phyloP scores from a whole-genome alignment of 441 rosid species.

The Jatropha podagrica region DNA sequence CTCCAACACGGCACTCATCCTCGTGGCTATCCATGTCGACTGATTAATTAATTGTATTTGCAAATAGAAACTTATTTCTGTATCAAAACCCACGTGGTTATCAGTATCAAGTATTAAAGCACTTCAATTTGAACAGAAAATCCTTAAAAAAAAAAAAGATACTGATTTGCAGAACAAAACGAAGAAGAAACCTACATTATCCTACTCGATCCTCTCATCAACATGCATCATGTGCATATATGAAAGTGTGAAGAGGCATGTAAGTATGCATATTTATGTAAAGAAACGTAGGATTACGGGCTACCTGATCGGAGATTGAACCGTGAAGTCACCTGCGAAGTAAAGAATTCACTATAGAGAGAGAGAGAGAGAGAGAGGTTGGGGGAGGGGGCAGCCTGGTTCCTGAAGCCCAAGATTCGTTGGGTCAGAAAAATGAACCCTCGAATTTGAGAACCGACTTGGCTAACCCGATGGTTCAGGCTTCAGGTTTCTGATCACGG shows the following conservation, averaged over 20 bases:
- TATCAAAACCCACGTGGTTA: not conserved
- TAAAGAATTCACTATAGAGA: not conserved
- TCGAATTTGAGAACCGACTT: not conserved
- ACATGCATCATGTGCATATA: too few species aligned
- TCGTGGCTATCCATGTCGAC: slow-evolving; percentile 65
- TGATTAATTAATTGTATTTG: not conserved
- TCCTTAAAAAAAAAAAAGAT: not conserved
- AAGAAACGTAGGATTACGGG: slow-evolving; percentile 1
- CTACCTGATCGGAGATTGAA: slow-evolving; percentile 34
- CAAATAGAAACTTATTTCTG: slow-evolving; percentile 8
- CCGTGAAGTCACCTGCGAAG: slow-evolving; percentile 13
- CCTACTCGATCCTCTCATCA: not conserved
- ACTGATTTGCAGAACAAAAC: not conserved
- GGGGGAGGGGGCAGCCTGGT: not conserved
- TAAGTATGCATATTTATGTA: not conserved
- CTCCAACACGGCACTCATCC: slow-evolving; percentile 51
- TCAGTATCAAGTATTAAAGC: not conserved
- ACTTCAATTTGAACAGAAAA: not conserved
- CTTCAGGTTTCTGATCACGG: not conserved
- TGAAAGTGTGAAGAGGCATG: not conserved
- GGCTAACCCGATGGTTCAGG: not conserved
- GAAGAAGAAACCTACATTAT: not conserved
- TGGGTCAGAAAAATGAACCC: slow-evolving; percentile 1
- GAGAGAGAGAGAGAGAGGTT: not conserved
- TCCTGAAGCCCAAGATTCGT: slow-evolving; percentile 9